These are phyloP conservation scores for Syncephalastrum sp. DNA, from an alignment of 371 early-diverging fungal genomes.

Conservation along the genomic window DNA sequence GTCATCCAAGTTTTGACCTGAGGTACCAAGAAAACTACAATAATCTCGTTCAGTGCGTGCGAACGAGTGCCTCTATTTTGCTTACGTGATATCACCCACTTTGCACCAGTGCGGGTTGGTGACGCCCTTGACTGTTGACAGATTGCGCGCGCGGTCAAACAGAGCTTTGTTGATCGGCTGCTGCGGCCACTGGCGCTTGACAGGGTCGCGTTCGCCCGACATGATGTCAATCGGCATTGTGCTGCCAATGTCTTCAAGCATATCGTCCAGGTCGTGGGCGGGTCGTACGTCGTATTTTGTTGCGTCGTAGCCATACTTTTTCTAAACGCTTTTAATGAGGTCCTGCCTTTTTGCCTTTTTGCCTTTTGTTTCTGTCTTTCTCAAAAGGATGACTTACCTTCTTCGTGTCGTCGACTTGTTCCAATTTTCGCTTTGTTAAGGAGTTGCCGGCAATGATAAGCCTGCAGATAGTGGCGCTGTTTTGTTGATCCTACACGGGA, in stretches of 20 bases:
- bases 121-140: conserved; percentile 61
- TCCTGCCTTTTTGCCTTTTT: neutral
- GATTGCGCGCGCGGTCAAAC: conserved; percentile 56
- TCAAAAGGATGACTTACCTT: conserved; percentile 17
- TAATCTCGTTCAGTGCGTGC: neutral
- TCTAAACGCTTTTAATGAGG: conserved; percentile 15
- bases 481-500: conserved; percentile 44
- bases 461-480: conserved; percentile 53
- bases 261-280: conserved; percentile 50
- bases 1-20: conserved; percentile 90
- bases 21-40: conserved; percentile 67
- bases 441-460: conserved; percentile 82
- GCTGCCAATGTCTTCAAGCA: conserved; percentile 60
- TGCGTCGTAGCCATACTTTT: conserved; percentile 59
- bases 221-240: conserved; percentile 76
- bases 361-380: neutral
- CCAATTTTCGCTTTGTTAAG: conserved; percentile 36
- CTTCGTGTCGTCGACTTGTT: conserved; percentile 32
- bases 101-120: conserved; percentile 82
- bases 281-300: conserved; percentile 46
- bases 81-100: conserved; percentile 65
- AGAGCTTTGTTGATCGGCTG: conserved; percentile 76
- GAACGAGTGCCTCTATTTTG: neutral
- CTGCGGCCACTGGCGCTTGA: conserved; percentile 81
- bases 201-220: conserved; percentile 84